Percentiles rank a stretch among this genome's conserved stretches.
phyloP scores from a whole-genome alignment of 768 basidiomycete species.

The Macrocybe gigantea region DNA sequence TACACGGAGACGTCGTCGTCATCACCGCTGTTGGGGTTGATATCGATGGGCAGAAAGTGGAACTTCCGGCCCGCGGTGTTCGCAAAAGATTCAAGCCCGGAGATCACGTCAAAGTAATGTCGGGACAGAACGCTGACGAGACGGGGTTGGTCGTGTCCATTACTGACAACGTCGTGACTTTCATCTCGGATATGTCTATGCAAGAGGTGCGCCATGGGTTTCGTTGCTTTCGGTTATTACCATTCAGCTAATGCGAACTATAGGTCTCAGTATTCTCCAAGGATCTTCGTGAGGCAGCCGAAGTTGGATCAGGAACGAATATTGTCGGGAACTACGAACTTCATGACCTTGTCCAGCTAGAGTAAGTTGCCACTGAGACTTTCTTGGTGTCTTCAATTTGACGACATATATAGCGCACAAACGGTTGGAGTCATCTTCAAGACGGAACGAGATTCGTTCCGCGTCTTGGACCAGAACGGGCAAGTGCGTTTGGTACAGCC shows the following conservation, averaged over 20 bases:
- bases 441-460: constrained; percentile 93
- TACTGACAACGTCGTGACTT: constrained; percentile 86
- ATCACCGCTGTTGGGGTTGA: constrained; percentile 78
- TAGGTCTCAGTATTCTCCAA: constrained; percentile 97
- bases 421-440: constrained; percentile 98
- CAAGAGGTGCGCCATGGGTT: constrained; percentile 61
- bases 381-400: constrained; percentile 6
- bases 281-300: constrained; percentile 95
- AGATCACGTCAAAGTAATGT: constrained; percentile 98
- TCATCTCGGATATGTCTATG: constrained; percentile 96
- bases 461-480: constrained; percentile 92
- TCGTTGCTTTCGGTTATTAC: constrained; percentile 5
- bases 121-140: constrained; percentile 90
- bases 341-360: constrained; percentile 94
- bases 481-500: constrained; percentile 86
- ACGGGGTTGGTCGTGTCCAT: constrained; percentile 94
- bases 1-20: constrained; percentile 80
- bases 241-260: background rate
- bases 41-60: constrained; percentile 80
- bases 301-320: constrained; percentile 90
- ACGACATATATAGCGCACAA: constrained; percentile 51
- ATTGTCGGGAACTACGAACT: constrained; percentile 90
- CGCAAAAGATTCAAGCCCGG: constrained; percentile 94
- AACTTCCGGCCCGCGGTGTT: constrained; percentile 82
- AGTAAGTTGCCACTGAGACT: constrained; percentile 48